Percentiles rank a stretch among this genome's conserved stretches.
phyloP scores from a whole-genome alignment of 2,329 filamentous ascomycete genomes.

The Tolypocladium inflatum region DNA sequence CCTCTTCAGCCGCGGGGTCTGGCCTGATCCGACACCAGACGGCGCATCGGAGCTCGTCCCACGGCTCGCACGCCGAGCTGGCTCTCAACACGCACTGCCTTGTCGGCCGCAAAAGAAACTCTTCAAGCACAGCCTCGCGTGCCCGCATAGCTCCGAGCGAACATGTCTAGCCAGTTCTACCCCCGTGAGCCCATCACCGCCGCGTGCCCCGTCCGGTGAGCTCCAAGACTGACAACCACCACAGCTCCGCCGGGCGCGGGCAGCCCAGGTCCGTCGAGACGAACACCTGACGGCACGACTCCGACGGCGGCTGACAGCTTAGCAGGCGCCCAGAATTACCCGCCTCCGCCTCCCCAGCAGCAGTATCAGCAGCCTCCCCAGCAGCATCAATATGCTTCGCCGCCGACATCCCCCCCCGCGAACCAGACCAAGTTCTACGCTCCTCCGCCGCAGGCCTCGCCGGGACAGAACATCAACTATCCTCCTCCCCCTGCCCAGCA shows the following conservation, averaged over 20 bases:
- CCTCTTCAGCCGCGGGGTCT: not conserved
- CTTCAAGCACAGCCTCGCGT: not conserved
- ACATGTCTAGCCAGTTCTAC: constrained; percentile 34
- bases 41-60: not conserved
- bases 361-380: constrained; percentile 9
- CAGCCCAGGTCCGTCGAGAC: constrained; percentile 14
- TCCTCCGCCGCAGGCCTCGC: constrained; percentile 13
- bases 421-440: constrained; percentile 36
- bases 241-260: constrained; percentile 5
- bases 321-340: constrained; percentile 25
- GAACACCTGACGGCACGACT: not conserved
- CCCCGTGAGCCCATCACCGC: constrained; percentile 29
- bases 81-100: not conserved
- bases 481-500: constrained; percentile 22
- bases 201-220: not conserved
- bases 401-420: constrained; percentile 37
- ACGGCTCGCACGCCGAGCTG: not conserved
- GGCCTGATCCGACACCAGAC: not conserved
- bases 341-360: constrained; percentile 24
- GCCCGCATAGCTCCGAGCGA: not conserved
- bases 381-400: constrained; percentile 34
- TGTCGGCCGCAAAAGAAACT: not conserved
- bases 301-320: not conserved
- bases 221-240: not conserved
- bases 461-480: constrained; percentile 10